phyloP scores from a whole-genome alignment of 768 basidiomycete species.

The Hydnum rufescens region DNA sequence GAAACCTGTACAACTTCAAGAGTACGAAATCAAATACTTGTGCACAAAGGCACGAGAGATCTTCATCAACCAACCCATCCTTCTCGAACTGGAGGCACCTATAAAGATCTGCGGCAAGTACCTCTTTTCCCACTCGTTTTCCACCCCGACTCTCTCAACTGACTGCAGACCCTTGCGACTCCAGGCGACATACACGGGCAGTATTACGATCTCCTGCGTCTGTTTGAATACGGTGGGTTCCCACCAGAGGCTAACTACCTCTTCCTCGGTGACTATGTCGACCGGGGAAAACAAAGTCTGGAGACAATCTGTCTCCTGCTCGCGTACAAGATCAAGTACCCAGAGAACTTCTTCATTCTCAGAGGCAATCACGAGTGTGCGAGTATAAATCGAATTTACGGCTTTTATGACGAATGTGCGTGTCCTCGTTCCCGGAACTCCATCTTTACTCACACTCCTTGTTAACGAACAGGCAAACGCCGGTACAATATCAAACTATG shows the following conservation, averaged over 20 bases:
- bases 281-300: conserved; percentile 95
- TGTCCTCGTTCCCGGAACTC: conserved; percentile 13
- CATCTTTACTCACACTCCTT: not conserved
- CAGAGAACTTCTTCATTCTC: conserved; percentile 99
- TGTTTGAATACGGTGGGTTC: conserved; percentile 98
- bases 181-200: conserved; percentile 97
- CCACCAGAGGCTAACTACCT: conserved; percentile 99
- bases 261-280: conserved; percentile 98
- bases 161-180: not conserved
- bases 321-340: conserved; percentile 99
- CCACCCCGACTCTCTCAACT: not conserved
- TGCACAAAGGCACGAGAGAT: conserved; percentile 98
- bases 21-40: conserved; percentile 98
- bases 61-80: conserved; percentile 96
- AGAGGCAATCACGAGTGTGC: conserved; percentile 99
- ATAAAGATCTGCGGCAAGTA: conserved; percentile 97
- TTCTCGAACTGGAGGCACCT: conserved; percentile 93
- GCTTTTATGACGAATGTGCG: conserved; percentile 99
- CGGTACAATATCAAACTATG: conserved; percentile 99
- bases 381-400: conserved; percentile 98
- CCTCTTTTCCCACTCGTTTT: conserved; percentile 4
- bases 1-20: conserved; percentile 92
- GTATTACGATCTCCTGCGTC: conserved; percentile 93
- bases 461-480: conserved; percentile 60
- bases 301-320: conserved; percentile 99